Evolutionary conservation across 768 basidiomycete species (phyloP).

Genomic region (Hygrophoropsis aurantiaca): DNA sequence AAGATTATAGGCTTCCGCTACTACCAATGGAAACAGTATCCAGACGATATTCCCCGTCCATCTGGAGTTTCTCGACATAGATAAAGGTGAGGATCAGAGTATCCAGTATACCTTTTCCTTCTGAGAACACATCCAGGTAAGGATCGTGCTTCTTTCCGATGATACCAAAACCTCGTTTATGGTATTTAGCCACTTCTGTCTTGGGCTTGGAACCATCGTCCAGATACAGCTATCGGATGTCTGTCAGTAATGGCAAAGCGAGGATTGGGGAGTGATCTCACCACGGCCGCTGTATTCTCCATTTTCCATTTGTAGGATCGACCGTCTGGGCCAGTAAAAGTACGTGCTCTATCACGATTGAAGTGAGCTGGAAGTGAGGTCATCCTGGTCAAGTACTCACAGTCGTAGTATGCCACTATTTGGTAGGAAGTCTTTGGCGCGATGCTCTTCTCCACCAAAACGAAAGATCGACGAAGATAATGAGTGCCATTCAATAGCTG

Average conservation of each 20-base stretch:
- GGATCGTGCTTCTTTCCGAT: conserved; percentile 16
- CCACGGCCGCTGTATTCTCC: conserved; percentile 11
- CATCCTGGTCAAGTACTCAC: neutral
- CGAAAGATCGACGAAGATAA: conserved; percentile 25
- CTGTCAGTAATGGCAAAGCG: conserved; percentile 3
- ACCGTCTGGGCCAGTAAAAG: conserved; percentile 34
- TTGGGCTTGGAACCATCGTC: conserved; percentile 11
- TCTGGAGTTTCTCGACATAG: conserved; percentile 29
- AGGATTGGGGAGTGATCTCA: conserved; percentile 13
- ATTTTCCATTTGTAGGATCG: conserved; percentile 35
- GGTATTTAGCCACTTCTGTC: conserved; percentile 14
- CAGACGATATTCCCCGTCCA: conserved; percentile 21
- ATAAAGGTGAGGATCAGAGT: conserved; percentile 33
- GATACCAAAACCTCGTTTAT: conserved; percentile 16
- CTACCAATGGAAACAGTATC: no score
- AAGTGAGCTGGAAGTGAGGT: neutral
- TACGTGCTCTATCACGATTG: conserved; percentile 24
- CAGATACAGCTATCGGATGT: conserved; percentile 12
- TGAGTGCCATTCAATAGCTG: conserved; percentile 28
- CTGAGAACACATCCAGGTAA: conserved; percentile 25
- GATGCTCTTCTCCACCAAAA: conserved; percentile 21
- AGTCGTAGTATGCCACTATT: conserved; percentile 11
- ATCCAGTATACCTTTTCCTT: conserved; percentile 27
- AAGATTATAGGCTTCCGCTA: no score
- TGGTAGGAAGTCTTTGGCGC: conserved; percentile 14